Evolutionary conservation across 805 yeast species (phyloP).

Genomic region (Candida fluviatilis): DNA sequence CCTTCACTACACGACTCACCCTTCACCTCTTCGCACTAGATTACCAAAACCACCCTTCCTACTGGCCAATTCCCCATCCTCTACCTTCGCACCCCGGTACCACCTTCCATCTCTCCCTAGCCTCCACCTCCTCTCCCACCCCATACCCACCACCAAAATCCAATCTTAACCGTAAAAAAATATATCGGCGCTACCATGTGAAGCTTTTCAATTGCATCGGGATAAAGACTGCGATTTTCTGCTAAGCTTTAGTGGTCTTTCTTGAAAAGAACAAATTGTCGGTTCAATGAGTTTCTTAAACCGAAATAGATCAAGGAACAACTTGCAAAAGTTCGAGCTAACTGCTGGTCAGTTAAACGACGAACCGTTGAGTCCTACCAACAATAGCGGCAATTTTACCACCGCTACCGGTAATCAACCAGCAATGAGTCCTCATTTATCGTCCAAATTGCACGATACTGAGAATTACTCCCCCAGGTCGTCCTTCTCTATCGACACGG

Average conservation of each 20-base stretch:
- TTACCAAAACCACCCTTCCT: no score
- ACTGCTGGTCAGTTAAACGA: constrained; percentile 4
- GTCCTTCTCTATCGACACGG: neutral
- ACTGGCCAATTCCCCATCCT: no score
- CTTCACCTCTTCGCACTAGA: no score
- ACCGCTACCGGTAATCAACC: neutral
- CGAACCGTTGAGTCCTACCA: constrained; percentile 1
- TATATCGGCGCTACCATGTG: constrained; percentile 1
- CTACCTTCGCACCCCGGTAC: no score
- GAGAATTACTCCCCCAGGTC: constrained; percentile 1
- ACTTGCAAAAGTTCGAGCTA: constrained; percentile 3
- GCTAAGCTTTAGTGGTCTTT: constrained; percentile 1
- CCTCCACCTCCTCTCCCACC: neutral
- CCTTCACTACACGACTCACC: no score
- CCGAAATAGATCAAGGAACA: constrained; percentile 3
- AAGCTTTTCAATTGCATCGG: neutral
- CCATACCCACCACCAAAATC: no score
- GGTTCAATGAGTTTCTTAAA: constrained; percentile 4
- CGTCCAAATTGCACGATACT: neutral
- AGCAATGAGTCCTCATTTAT: neutral
- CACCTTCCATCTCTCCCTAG: no score
- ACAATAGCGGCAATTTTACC: neutral
- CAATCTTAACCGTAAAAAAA: neutral
- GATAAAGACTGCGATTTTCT: neutral
- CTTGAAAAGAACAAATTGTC: constrained; percentile 1